Conservation (phyloP, 179 eudicot species). For the Dionaea muscipula region DNA sequence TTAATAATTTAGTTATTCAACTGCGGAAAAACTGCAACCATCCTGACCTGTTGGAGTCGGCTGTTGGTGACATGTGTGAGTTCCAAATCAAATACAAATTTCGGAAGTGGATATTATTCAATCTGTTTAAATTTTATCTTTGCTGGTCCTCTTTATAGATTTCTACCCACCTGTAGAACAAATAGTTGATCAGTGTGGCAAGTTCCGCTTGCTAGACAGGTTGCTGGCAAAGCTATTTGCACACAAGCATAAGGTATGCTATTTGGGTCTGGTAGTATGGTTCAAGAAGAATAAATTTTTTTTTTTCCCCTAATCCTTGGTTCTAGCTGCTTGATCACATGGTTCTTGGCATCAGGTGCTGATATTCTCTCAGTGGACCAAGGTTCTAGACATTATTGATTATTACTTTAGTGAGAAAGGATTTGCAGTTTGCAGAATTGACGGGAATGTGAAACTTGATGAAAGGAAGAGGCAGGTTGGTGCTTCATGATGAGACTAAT, state of each 20-base stretch:
- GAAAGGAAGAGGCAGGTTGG: conserved; percentile 77
- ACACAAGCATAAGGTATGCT: conserved; percentile 68
- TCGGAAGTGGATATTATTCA: background rate
- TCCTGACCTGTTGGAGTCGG: conserved; percentile 86
- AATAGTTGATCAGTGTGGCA: conserved; percentile 87
- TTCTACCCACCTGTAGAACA: conserved; percentile 77
- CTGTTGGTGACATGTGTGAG: conserved; percentile 74
- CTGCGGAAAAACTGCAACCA: conserved; percentile 94
- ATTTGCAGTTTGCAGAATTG: conserved; percentile 76
- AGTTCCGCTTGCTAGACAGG: conserved; percentile 71
- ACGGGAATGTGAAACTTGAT: conserved; percentile 73
- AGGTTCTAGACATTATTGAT: conserved; percentile 73
- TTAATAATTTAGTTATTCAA: conserved; percentile 76
- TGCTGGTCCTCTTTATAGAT: conserved; percentile 27
- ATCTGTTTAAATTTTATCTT: conserved; percentile 2
- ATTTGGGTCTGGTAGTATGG: no score
- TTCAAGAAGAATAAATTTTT: no score
- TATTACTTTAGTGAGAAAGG: conserved; percentile 86
- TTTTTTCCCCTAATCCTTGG: no score
- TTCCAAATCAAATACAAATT: background rate
- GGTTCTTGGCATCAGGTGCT: conserved; percentile 46
- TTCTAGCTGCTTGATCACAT: background rate
- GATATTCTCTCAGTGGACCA: conserved; percentile 94
- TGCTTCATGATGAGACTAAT: background rate
- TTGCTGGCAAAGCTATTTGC: conserved; percentile 54